These are phyloP conservation scores for Letharia columbiana DNA, from an alignment of 495 filamentous ascomycete species.

Conservation along the genomic window DNA sequence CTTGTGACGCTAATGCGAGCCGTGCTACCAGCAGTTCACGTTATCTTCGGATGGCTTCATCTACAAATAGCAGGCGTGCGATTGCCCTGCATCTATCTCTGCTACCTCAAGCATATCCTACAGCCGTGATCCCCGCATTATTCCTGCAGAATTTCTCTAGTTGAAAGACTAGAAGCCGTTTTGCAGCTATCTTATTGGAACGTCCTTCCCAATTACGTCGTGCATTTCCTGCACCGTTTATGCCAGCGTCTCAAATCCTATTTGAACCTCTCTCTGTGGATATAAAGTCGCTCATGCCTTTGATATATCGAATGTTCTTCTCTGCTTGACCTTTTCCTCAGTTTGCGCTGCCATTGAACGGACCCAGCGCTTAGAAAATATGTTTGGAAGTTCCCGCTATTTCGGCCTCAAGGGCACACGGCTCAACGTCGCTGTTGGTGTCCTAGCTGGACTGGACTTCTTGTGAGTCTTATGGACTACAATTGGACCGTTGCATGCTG, in stretches of 20 bases:
- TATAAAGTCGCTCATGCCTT: not conserved
- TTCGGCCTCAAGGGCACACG: slow-evolving; percentile 58
- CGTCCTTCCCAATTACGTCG: not conserved
- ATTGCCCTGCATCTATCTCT: not conserved
- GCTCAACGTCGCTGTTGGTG: slow-evolving; percentile 59
- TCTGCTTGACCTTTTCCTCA: not conserved
- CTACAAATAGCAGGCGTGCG: not conserved
- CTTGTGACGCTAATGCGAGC: not conserved
- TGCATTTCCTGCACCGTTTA: slow-evolving; percentile 2
- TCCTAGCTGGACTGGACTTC: slow-evolving; percentile 65
- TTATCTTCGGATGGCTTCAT: not conserved
- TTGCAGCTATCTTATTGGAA: slow-evolving; percentile 6
- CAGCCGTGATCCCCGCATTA: not conserved
- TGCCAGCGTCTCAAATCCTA: not conserved
- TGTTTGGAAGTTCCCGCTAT: slow-evolving; percentile 41
- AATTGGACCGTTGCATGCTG: not conserved
- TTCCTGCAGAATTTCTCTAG: not conserved
- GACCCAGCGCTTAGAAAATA: slow-evolving; percentile 17
- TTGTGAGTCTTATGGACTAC: slow-evolving; percentile 25
- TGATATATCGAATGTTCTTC: not conserved
- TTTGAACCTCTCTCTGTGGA: not conserved
- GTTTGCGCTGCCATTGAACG: not conserved
- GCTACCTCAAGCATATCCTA: slow-evolving; percentile 1
- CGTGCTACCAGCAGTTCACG: not conserved
- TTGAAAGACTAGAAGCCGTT: slow-evolving; percentile 3